A percentile compares a stretch with the other conserved stretches of the same genome.
Evolutionary conservation across 2,329 filamentous ascomycete genomes (phyloP).

Genomic region (Alternaria infectoria): DNA sequence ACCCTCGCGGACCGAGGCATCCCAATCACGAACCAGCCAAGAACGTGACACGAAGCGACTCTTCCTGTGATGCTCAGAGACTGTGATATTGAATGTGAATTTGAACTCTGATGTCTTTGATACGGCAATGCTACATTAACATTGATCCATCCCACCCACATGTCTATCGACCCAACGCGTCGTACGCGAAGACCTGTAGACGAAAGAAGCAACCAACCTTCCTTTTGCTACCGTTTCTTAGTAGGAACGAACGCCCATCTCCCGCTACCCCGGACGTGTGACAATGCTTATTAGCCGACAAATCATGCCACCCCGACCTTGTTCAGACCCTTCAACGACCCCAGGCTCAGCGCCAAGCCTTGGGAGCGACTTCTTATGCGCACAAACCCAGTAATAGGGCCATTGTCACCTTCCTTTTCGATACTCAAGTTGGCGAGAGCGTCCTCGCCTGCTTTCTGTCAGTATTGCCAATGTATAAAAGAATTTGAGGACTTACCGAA

Average conservation of each 20-base stretch:
- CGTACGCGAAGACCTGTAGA: not conserved
- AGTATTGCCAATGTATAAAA: constrained; percentile 3
- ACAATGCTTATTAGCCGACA: not conserved
- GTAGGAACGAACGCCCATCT: not conserved
- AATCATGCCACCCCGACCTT: constrained; percentile 43
- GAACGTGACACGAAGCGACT: not conserved
- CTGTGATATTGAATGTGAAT: not conserved
- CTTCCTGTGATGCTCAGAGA: not conserved
- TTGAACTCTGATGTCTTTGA: constrained; percentile 11
- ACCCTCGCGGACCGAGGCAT: constrained; percentile 17
- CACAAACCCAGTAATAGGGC: constrained; percentile 95
- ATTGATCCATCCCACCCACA: constrained; percentile 4
- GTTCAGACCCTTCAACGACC: constrained; percentile 91
- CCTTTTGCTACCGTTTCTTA: constrained; percentile 6
- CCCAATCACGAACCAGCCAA: not conserved
- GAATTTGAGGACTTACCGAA: constrained; percentile 77
- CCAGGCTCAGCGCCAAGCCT: constrained; percentile 89
- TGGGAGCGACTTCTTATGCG: constrained; percentile 97
- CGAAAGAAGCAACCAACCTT: constrained; percentile 6
- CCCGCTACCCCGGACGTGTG: not conserved
- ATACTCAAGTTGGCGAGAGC: constrained; percentile 96
- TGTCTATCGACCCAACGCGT: not conserved
- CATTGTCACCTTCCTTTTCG: constrained; percentile 94
- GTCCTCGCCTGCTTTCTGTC: constrained; percentile 78
- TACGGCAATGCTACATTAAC: constrained; percentile 21